Evolutionary conservation across 2,329 filamentous ascomycete genomes (phyloP), one percentile per base, ranked within the genome.

Genomic region (Fusarium tanahbumbuense): DNA sequence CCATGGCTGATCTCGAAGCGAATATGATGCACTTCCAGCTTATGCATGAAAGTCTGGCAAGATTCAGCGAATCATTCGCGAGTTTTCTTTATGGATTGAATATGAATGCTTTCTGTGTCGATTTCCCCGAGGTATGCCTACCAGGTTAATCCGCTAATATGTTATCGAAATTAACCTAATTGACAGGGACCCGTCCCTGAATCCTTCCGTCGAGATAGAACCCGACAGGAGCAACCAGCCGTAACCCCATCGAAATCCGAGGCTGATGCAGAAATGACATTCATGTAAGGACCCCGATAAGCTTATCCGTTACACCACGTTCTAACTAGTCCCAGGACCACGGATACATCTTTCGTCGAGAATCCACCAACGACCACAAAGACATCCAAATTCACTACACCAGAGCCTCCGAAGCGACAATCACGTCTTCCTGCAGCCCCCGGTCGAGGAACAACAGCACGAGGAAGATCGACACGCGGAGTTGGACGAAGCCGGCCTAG

Each of bases 71-170:
- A 85, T 97, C 92, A 77, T 99, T 99, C 80, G 94, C 94, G 2
- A 93, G 92, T 73, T 98, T 99, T 76, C 82, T 99, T 47, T 99
- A 98, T 76, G 96, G 96, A 3, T 81, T 99, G 78, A 98, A 98
- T 78, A 98, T 99, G 94, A 98, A 98, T 80, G 96, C 96, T 2
- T 99, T 98, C 79, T 98, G 95, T 79, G 94, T 98, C 32, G 96
- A 99, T 79, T 99, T 98, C 71, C 93, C 94, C 0, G 96, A 99
- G 88, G 94, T 94, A 82, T 54, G 78, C 59, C 23, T 49, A 55
- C 57, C 53, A 28, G 30, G 8, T 49, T 15, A 32, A 44, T 45
- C 22, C 22, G 8, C 41, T 50, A 30, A 49, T 30, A 41, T 52
- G 42, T 18, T 49, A 41, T 25, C 15, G 46, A 32, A 54, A 46